Evolutionary conservation across 2,329 filamentous ascomycete species (phyloP).

Genomic region (Exserohilum rostratum): DNA sequence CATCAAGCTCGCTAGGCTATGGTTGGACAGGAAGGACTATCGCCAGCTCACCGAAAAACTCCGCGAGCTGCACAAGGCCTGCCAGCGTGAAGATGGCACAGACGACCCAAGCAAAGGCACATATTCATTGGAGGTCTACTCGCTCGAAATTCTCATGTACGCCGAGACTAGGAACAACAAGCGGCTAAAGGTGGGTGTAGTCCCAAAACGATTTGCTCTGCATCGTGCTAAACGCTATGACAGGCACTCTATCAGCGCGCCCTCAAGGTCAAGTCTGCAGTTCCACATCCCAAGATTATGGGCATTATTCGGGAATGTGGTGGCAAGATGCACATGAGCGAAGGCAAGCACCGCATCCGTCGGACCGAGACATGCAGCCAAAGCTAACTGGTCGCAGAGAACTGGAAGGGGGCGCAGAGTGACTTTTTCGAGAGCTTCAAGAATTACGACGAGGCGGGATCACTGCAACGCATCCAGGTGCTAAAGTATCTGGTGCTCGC

Average conservation of each 20-base stretch:
- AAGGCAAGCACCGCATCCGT: constrained; percentile 56
- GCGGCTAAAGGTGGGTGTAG: constrained; percentile 72
- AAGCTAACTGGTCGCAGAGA: constrained; percentile 63
- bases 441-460: constrained; percentile 98
- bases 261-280: constrained; percentile 90
- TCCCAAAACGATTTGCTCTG: constrained; percentile 23
- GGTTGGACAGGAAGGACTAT: constrained; percentile 92
- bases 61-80: constrained; percentile 85
- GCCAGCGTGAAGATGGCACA: constrained; percentile 82
- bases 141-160: constrained; percentile 98
- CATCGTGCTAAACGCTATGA: constrained; percentile 29
- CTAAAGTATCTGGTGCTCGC: constrained; percentile 95
- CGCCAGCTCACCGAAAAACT: constrained; percentile 79
- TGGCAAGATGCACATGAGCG: constrained; percentile 99
- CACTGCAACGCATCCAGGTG: constrained; percentile 93
- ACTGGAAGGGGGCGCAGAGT: constrained; percentile 95
- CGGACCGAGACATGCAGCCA: constrained; percentile 15
- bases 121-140: constrained; percentile 93
- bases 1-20: constrained; percentile 91
- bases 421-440: constrained; percentile 99
- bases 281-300: constrained; percentile 98
- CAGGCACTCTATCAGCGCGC: constrained; percentile 85
- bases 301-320: constrained; percentile 98
- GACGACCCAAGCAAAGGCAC: constrained; percentile 96
- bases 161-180: constrained; percentile 97